Evolutionary conservation across 345 rosid genomes (phyloP), one percentile per base, ranked within the genome.

Genomic region (Nasturtium officinale): DNA sequence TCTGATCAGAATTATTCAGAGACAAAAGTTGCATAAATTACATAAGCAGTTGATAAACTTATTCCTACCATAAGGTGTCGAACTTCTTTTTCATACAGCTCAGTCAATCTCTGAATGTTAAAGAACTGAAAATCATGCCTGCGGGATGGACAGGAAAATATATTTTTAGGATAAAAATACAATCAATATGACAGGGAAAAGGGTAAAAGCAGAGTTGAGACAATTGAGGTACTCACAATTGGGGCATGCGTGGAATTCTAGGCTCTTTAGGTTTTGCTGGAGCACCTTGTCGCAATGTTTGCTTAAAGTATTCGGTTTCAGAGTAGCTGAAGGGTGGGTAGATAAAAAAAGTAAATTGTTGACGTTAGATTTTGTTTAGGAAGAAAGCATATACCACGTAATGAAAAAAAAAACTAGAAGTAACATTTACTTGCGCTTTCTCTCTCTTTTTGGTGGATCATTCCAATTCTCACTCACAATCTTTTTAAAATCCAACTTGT

Each of bases 171-270:
- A 77, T 37, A 62, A 45, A 54, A 35, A 58, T 37, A 48, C 32
- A 5, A 60, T 51, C 28, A 7, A 37, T 37, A 50, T 28, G 67
- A 61, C 43, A 68, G 17, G 32, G 12, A 17, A 40, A 40, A 65
- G 32, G 17, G 51, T 25, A 55, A 50, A 57, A 63, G 54, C 58
- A 48, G 54, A 66, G 65, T 46, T 30, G 8, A 32, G 40, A 64
- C 61, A 37, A n/a, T 51, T 53, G 43, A 79, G 69, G 65, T 46
- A 55, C 90, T 73, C 79, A 96, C 99, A 95, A 64, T 79, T 87
- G 98, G 30, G 99, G 99, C 99, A 92, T 96, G 72, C 99, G 97
- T 65, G 99, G 99, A 76, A 96, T 90, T 60, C 98, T 87, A 75
- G 99, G 99, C 79, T 96, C 98, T 71, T 86, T 90, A 9, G 99